These are phyloP conservation scores for Sanghuangporus weigelae DNA, from an alignment of 1,284 basidiomycete genomes.

Conservation along the genomic window DNA sequence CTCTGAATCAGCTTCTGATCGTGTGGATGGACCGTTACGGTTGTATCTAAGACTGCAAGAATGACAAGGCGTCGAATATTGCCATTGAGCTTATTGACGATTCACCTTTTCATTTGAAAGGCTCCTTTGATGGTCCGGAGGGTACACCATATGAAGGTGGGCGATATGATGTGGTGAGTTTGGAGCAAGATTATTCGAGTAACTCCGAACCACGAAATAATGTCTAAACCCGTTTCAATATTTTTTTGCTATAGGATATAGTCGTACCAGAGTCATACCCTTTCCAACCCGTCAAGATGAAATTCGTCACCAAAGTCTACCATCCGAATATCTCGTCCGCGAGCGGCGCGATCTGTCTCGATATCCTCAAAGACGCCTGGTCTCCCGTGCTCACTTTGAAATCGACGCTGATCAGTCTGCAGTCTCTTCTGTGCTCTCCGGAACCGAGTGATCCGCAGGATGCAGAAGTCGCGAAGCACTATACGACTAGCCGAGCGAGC, in stretches of 20 bases:
- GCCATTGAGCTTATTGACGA: constrained; percentile 83
- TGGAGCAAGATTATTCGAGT: constrained; percentile 6
- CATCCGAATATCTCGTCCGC: constrained; percentile 96
- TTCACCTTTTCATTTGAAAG: constrained; percentile 84
- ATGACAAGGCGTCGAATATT: constrained; percentile 85
- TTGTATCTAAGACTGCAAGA: constrained; percentile 74
- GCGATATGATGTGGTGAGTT: constrained; percentile 83
- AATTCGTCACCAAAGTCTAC: constrained; percentile 94
- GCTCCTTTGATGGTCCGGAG: constrained; percentile 87
- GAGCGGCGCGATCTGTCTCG: constrained; percentile 88
- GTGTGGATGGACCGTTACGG: neutral
- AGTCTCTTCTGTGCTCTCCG: constrained; percentile 92
- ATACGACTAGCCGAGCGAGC: constrained; percentile 78
- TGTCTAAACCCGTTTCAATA: neutral
- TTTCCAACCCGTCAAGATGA: constrained; percentile 98
- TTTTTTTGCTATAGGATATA: constrained; percentile 68
- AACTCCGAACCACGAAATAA: neutral
- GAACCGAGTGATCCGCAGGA: constrained; percentile 98
- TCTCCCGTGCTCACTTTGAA: constrained; percentile 93
- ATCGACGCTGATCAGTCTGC: constrained; percentile 93
- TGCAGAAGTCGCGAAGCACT: constrained; percentile 97
- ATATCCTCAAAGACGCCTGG: constrained; percentile 90
- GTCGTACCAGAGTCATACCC: constrained; percentile 94
- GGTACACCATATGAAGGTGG: constrained; percentile 95
- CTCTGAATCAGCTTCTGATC: neutral